phyloP scores from a whole-genome alignment of 2,329 filamentous ascomycete genomes.

The Leptographium galeiforme region DNA sequence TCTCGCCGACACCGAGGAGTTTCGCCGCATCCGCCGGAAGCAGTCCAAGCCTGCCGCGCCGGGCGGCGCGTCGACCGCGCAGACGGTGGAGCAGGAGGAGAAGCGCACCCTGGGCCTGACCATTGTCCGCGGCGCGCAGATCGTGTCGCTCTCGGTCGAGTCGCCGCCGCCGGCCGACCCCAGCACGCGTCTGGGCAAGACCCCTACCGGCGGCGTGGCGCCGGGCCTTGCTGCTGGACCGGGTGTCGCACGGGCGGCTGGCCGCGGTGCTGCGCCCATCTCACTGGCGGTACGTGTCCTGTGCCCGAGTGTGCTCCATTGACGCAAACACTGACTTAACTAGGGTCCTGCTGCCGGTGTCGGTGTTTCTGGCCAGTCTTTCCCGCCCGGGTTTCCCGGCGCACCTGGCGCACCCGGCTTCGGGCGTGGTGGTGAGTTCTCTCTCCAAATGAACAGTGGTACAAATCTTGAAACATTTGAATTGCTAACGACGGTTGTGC shows the following conservation, averaged over 20 bases:
- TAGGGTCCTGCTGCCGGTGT: conserved; percentile 76
- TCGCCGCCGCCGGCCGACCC: conserved; percentile 92
- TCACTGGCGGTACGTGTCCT: conserved; percentile 57
- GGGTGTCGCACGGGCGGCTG: conserved; percentile 82
- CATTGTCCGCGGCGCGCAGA: conserved; percentile 87
- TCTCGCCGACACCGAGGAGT: conserved; percentile 96
- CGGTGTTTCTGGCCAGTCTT: conserved; percentile 52
- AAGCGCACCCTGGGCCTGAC: conserved; percentile 93
- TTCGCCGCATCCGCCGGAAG: conserved; percentile 80
- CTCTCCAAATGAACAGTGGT: conserved; percentile 5
- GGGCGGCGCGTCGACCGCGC: conserved; percentile 25
- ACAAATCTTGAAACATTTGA: neutral
- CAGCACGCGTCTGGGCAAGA: conserved; percentile 73
- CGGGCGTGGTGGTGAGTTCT: conserved; percentile 38
- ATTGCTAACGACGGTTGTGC: conserved; percentile 17
- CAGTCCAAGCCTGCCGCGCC: conserved; percentile 57
- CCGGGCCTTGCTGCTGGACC: conserved; percentile 69
- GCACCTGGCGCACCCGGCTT: conserved; percentile 37
- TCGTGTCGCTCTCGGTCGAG: conserved; percentile 90
- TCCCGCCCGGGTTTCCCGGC: conserved; percentile 39
- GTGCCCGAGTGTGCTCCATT: neutral
- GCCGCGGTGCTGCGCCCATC: conserved; percentile 62
- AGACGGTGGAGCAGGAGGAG: conserved; percentile 80
- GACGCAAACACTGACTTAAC: conserved; percentile 4
- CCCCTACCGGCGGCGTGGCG: conserved; percentile 52